phyloP scores from a whole-genome alignment of 78 protist genomes.

The Dictyostelium capitatum region DNA sequence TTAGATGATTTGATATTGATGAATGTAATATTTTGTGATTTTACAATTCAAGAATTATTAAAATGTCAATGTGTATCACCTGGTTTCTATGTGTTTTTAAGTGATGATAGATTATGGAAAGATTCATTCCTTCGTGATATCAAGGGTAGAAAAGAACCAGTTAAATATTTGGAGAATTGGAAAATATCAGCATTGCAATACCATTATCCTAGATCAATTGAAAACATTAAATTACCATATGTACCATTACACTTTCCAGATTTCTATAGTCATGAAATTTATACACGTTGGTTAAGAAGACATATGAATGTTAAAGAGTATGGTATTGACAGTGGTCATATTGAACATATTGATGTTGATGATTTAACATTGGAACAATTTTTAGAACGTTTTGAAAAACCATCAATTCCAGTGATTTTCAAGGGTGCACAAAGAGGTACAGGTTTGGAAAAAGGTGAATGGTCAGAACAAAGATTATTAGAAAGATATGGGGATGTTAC shows the following conservation, averaged over 20 bases:
- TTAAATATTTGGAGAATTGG: conserved; percentile 34
- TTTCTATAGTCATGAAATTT: conserved; percentile 35
- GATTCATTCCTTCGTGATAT: conserved; percentile 14
- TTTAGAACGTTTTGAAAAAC: conserved; percentile 18
- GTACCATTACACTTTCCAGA: conserved; percentile 19
- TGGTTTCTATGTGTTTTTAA: conserved; percentile 49
- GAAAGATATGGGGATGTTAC: conserved; percentile 60
- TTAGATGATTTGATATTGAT: conserved; percentile 41
- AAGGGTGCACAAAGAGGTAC: conserved; percentile 18
- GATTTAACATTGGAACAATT: conserved; percentile 41
- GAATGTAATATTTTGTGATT: conserved; percentile 11
- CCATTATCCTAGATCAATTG: background rate
- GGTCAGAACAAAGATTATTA: conserved; percentile 33
- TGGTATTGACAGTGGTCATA: conserved; percentile 7
- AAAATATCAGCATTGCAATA: conserved; percentile 37
- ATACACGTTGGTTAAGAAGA: conserved; percentile 67
- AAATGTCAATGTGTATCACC: conserved; percentile 26
- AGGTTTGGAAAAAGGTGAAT: conserved; percentile 3
- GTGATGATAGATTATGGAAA: conserved; percentile 81
- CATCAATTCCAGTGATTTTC: conserved; percentile 36
- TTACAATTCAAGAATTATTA: conserved; percentile 33
- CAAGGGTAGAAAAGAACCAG: conserved; percentile 17
- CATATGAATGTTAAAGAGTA: conserved; percentile 33
- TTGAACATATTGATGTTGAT: conserved; percentile 1
- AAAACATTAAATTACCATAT: conserved; percentile 13